phyloP scores from a whole-genome alignment of 352 stramenopile species.

The Globisporangium cederbergense region DNA sequence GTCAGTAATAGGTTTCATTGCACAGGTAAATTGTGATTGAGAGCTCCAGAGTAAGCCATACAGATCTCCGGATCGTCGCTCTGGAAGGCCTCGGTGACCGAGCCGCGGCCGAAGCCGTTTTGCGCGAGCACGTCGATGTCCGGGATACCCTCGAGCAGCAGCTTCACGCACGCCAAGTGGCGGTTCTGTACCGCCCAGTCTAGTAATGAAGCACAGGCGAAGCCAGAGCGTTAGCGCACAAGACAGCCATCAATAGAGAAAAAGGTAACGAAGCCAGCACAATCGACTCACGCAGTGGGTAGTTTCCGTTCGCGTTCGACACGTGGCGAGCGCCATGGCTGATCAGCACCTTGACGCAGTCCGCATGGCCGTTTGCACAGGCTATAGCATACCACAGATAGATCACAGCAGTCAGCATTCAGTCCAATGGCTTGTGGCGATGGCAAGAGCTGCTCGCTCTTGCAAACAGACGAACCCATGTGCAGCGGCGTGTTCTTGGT shows the following conservation, averaged over 20 bases:
- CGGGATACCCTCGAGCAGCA: slow-evolving; percentile 54
- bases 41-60: slow-evolving; percentile 25
- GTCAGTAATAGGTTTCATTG: not conserved
- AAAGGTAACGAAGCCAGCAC: not conserved
- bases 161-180: slow-evolving; percentile 74
- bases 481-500: slow-evolving; percentile 81
- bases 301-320: slow-evolving; percentile 73
- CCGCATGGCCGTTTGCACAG: slow-evolving; percentile 72
- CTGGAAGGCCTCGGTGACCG: slow-evolving; percentile 81
- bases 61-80: slow-evolving; percentile 82
- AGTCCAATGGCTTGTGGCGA: not conserved
- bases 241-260: not conserved
- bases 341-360: slow-evolving; percentile 65
- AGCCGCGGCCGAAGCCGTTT: slow-evolving; percentile 80
- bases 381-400: slow-evolving; percentile 24
- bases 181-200: slow-evolving; percentile 89
- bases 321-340: slow-evolving; percentile 48
- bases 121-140: slow-evolving; percentile 82
- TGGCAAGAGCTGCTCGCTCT: not conserved
- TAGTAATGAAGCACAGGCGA: slow-evolving; percentile 14
- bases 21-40: not conserved
- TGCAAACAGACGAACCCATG: slow-evolving; percentile 53
- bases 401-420: not conserved
- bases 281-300: slow-evolving; percentile 57
- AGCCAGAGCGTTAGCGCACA: not conserved